Evolutionary conservation across 768 basidiomycete genomes (phyloP), one percentile per base, ranked within the genome.

Genomic region (Tulasnella sp.): DNA sequence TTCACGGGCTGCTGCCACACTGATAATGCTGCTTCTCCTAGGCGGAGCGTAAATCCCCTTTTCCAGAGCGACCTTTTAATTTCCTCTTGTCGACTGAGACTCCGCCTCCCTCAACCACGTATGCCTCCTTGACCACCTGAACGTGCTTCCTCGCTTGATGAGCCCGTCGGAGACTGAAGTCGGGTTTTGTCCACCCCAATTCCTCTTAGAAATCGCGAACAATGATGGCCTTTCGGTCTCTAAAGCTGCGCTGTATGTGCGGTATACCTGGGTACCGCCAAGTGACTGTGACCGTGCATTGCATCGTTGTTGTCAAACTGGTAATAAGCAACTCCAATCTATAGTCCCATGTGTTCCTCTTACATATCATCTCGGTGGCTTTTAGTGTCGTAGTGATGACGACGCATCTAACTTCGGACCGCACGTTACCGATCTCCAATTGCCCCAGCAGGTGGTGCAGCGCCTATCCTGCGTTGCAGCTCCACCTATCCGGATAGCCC

Each of bases 1-100:
- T 68, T 68, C 62, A 68, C 62, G 62, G 62, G 62, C 34, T 68
- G 62, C 62, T 68, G 16, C 62, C 62, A 68, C 62, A 36, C 62
- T 68, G 62, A 68, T 68, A 68, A 27, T 36, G 62, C 62, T 34
- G 62, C 62, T 68, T 68, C 62, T 68, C 62, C 62, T 68, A 68
- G 34, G 62, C 62, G 62, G 62, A 14, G 14, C 62, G 31, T 36
- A 68, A 34, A 68, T 68, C 31, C 1, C n/a, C 36, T 68, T 36
- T 27, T 68, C 62, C 62, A 68, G 62, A 68, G 31, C 62, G 62
- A 68, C 62, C 9, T 58, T 68, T 68, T 68, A 68, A 68, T 68
- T 68, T 68, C 62, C 62, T 14, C 62, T 31, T 36, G 62, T 68
- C 62, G 62, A 68, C 62, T 68, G 62, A 68, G 62, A 36, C 62